phyloP scores from a whole-genome alignment of 148 eudicot genomes.

The Camellia sinensis region DNA sequence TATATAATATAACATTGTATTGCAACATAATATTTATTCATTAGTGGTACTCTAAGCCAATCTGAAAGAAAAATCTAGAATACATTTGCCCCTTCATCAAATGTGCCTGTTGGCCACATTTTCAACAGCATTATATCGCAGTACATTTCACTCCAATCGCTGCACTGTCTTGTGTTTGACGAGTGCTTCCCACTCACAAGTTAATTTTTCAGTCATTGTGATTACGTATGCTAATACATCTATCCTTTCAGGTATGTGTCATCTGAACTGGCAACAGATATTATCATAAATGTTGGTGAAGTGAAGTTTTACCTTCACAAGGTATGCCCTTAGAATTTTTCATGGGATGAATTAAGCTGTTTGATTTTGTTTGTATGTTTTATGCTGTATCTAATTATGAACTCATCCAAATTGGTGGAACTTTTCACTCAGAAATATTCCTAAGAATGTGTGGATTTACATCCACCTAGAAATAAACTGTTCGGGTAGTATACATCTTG shows the following conservation, averaged over 20 bases:
- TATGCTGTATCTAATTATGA: neutral
- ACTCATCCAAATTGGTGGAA: neutral
- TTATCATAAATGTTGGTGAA: slow-evolving; percentile 49
- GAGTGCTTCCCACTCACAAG: neutral
- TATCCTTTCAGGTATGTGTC: slow-evolving; percentile 52
- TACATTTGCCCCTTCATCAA: too few relatives aligned
- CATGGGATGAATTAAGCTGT: neutral
- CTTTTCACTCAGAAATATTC: neutral
- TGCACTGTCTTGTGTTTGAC: too few relatives aligned
- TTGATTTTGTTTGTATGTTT: neutral
- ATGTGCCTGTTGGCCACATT: too few relatives aligned
- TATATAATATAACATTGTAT: too few relatives aligned
- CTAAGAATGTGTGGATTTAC: too few relatives aligned
- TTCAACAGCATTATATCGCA: too few relatives aligned
- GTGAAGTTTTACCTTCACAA: slow-evolving; percentile 67
- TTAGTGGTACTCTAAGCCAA: too few relatives aligned
- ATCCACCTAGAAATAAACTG: too few relatives aligned
- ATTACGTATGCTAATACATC: neutral
- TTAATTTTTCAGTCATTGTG: neutral
- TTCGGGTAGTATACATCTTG: too few relatives aligned
- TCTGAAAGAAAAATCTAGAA: too few relatives aligned
- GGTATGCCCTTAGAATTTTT: slow-evolving; percentile 31
- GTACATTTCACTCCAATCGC: too few relatives aligned
- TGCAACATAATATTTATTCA: too few relatives aligned
- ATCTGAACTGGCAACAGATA: slow-evolving; percentile 72